Evolutionary conservation across 169 alveolate genomes (phyloP), one percentile per base, ranked within the genome.

Genomic region (Plasmodium berghei): DNA sequence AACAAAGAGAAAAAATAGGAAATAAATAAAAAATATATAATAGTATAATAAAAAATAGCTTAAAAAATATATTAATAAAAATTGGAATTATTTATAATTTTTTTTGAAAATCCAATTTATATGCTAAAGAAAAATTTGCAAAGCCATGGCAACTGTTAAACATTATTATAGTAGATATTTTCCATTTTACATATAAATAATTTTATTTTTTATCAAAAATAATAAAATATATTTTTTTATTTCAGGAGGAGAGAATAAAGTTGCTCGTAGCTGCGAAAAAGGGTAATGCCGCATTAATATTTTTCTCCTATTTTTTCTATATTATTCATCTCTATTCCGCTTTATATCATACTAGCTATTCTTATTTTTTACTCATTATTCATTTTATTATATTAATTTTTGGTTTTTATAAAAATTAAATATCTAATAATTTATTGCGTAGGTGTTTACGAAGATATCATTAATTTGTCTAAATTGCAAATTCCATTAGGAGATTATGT

Each of bases 231-330:
- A 49, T 20, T 49, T 64, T 46, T 48, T 75, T 49, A 24, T 55
- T 67, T 4, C 22, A 75, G 89, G 89, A 75, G 64, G 89, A 75
- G 89, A 75, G 89, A 75, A 75, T 75, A 48, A 75, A 75, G 64
- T 63, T 75, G 75, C 67, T 75, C 24, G 75, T 63, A 18, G 89
- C 89, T 49, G 89, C 89, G n/a, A 46, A 75, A 67, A 75, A 75
- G 40, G 89, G 89, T 75, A 75, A 26, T 40, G 8, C 16, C n/a
- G 14, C 16, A 18, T 26, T 63, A 28, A 5, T 18, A 9, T 5
- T 26, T 63, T 26, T 12, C n/a, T 28, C 9, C 24, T 28, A 63
- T 12, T n/a, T 56, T 22, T 9, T 18, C 22, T 24, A 63, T 28
- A 18, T 67, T 12, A n/a, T 62, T 24, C 70, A n/a, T 9, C 52